Evolutionary conservation across 2,329 filamentous ascomycete genomes (phyloP).

Genomic region (Tolypocladium ophioglossoides): DNA sequence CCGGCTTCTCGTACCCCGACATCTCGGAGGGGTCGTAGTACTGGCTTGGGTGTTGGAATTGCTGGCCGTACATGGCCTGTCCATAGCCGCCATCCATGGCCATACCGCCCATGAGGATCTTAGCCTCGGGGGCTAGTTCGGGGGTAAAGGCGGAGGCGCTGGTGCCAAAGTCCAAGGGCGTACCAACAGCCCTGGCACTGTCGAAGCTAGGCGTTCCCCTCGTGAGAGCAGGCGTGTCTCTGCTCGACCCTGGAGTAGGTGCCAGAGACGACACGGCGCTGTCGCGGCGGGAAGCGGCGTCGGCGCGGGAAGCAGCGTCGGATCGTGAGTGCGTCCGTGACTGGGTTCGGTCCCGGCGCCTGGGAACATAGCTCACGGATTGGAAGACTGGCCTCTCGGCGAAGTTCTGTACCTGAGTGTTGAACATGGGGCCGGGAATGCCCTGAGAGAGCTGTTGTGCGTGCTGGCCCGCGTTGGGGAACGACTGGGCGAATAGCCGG

Average conservation of each 20-base stretch:
- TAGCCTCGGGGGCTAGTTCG: slow-evolving; percentile 30
- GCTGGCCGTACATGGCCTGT: slow-evolving; percentile 5
- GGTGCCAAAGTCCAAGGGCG: slow-evolving; percentile 8
- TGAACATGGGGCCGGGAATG: not conserved
- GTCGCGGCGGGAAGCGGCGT: not conserved
- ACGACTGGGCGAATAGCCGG: slow-evolving; percentile 33
- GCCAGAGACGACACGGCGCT: not conserved
- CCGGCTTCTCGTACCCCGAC: not conserved
- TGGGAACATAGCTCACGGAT: not conserved
- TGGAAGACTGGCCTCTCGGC: not conserved
- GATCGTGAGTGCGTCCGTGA: not conserved
- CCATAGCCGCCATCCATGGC: slow-evolving; percentile 13
- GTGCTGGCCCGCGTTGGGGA: slow-evolving; percentile 24
- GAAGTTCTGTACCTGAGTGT: not conserved
- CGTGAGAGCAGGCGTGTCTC: not conserved
- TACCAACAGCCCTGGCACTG: not conserved
- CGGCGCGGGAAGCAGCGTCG: not conserved
- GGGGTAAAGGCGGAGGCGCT: slow-evolving; percentile 28
- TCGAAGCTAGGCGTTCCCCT: not conserved
- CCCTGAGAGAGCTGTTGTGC: not conserved
- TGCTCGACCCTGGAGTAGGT: not conserved
- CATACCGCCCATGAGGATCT: slow-evolving; percentile 25
- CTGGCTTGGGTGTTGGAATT: not conserved
- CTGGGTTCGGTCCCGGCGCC: not conserved
- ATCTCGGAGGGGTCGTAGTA: not conserved